phyloP scores from a whole-genome alignment of 306 rosid species.

The Morella rubra region DNA sequence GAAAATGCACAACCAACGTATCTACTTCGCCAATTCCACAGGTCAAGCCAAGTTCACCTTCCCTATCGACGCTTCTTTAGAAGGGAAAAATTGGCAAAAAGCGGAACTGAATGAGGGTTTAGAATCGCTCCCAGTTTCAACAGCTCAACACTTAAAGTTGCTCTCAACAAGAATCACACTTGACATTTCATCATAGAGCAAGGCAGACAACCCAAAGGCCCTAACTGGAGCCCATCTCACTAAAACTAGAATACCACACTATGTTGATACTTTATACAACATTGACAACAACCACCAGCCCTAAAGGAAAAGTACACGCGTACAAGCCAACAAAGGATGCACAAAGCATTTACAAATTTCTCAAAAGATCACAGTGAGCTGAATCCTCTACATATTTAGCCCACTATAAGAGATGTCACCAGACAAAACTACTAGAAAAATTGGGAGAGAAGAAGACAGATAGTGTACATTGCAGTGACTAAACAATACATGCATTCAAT shows the following conservation, averaged over 20 bases:
- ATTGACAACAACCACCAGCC: not conserved
- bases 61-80: too few species aligned
- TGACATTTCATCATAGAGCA: not conserved
- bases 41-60: too few species aligned
- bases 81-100: too few species aligned
- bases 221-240: not conserved
- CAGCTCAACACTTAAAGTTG: not conserved
- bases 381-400: constrained; percentile 19
- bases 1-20: too few species aligned
- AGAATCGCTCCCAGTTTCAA: too few species aligned
- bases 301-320: constrained; percentile 5
- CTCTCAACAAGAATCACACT: not conserved
- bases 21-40: too few species aligned
- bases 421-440: constrained; percentile 3
- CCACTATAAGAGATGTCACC: constrained; percentile 12
- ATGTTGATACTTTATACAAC: not conserved
- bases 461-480: not conserved
- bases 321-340: not conserved
- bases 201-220: constrained; percentile 6
- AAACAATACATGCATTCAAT: not conserved
- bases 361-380: constrained; percentile 18
- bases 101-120: too few species aligned
- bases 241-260: not conserved
- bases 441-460: not conserved
- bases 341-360: constrained; percentile 21